Evolutionary conservation across 2,329 filamentous ascomycete genomes (phyloP).

Genomic region (Verticillium isaacii): DNA sequence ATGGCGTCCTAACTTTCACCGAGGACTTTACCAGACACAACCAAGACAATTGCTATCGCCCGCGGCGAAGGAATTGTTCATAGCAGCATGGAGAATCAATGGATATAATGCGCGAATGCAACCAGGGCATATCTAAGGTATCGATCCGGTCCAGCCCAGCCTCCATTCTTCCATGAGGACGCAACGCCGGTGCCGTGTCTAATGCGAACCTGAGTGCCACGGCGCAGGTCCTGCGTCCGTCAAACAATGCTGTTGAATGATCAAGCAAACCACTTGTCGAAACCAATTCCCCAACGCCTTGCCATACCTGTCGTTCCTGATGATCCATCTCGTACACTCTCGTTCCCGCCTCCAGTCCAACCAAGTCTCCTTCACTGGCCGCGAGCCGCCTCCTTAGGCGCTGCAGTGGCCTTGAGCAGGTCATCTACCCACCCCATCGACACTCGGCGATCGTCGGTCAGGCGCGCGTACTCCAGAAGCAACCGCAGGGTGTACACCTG

Average conservation of each 20-base stretch:
- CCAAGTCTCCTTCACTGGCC: not conserved
- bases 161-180: not conserved
- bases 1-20: no score
- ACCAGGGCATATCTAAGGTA: not conserved
- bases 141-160: not conserved
- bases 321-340: not conserved
- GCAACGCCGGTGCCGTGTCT: not conserved
- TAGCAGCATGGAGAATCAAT: not conserved
- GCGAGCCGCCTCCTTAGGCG: not conserved
- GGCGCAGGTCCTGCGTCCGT: not conserved
- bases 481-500: slow-evolving; percentile 64
- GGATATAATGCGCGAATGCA: not conserved
- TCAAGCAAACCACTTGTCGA: not conserved
- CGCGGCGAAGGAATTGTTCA: not conserved
- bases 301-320: not conserved
- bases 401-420: slow-evolving; percentile 17
- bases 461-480: slow-evolving; percentile 57
- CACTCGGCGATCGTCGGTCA: slow-evolving; percentile 47
- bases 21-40: no score
- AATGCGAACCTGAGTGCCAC: not conserved
- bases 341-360: not conserved
- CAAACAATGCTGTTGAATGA: not conserved
- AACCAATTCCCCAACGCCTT: not conserved
- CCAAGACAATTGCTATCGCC: not conserved
- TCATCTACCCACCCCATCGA: slow-evolving; percentile 53